Evolutionary conservation across 106 monocot species (phyloP).

Genomic region (Allium cepa): DNA sequence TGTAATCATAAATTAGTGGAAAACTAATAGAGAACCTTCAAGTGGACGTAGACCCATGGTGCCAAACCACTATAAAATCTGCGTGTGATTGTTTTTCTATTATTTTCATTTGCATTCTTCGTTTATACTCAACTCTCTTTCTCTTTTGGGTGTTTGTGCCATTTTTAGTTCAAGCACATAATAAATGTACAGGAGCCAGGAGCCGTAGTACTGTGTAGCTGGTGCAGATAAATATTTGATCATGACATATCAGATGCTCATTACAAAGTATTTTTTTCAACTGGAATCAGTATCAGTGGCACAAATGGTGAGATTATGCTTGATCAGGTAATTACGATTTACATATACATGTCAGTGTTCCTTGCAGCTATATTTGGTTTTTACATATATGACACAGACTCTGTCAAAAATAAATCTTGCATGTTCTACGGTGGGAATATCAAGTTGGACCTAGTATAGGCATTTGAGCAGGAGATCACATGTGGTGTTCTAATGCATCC

Average conservation of each 20-base stretch:
- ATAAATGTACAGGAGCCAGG: too few relatives aligned
- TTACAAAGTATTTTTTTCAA: slow-evolving; percentile 68
- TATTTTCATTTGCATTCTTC: too few relatives aligned
- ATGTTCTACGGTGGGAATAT: slow-evolving; percentile 54
- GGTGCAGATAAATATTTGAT: slow-evolving; percentile 63
- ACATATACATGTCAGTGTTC: neutral
- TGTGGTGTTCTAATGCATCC: slow-evolving; percentile 67
- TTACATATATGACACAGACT: neutral
- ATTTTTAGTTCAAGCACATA: too few relatives aligned
- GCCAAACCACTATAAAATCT: too few relatives aligned
- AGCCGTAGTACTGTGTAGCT: slow-evolving; percentile 55
- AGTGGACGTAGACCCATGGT: too few relatives aligned
- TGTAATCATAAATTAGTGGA: too few relatives aligned
- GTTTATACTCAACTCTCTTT: too few relatives aligned
- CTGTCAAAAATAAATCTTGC: neutral
- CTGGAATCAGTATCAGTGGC: slow-evolving; percentile 56
- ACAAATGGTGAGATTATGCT: slow-evolving; percentile 83
- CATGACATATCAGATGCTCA: slow-evolving; percentile 66
- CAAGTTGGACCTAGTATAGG: slow-evolving; percentile 76
- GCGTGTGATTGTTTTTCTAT: too few relatives aligned
- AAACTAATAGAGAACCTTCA: too few relatives aligned
- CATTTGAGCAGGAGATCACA: slow-evolving; percentile 48
- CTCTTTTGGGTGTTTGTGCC: too few relatives aligned
- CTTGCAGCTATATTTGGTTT: neutral
- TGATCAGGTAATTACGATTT: slow-evolving; percentile 39